Conservation (phyloP, 1,284 basidiomycete genomes). For the Puccinia polysora region DNA sequence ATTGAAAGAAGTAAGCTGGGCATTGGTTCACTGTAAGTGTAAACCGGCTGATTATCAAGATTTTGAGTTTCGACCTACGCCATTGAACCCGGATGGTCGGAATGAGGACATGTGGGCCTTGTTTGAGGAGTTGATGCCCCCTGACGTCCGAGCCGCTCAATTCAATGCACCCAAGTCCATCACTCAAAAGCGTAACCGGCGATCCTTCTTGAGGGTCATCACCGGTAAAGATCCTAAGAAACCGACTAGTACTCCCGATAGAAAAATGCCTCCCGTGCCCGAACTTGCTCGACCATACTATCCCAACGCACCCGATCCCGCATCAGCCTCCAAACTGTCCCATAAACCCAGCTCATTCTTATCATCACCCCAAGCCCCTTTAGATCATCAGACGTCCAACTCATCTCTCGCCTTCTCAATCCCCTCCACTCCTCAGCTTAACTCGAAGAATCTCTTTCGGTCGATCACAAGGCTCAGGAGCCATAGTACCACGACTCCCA, state of each 20-base stretch:
- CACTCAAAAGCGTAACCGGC: neutral
- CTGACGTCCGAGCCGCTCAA: constrained; percentile 47
- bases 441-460: neutral
- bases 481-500: neutral
- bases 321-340: too few species aligned
- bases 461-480: neutral
- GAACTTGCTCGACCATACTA: neutral
- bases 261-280: neutral
- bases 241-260: neutral
- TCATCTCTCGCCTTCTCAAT: too few species aligned
- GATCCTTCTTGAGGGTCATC: constrained; percentile 13
- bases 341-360: too few species aligned
- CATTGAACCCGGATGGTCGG: constrained; percentile 42
- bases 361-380: too few species aligned
- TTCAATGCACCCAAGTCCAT: neutral
- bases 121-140: constrained; percentile 50
- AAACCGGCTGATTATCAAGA: constrained; percentile 44
- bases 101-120: constrained; percentile 50
- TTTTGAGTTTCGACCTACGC: constrained; percentile 9
- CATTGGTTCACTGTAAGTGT: constrained; percentile 49
- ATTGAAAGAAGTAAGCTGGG: constrained; percentile 50
- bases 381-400: too few species aligned
- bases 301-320: constrained; percentile 3
- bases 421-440: too few species aligned
- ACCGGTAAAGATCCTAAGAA: constrained; percentile 17